phyloP scores from a whole-genome alignment of 2,329 filamentous ascomycete genomes.

The Penicillium janthinellum region DNA sequence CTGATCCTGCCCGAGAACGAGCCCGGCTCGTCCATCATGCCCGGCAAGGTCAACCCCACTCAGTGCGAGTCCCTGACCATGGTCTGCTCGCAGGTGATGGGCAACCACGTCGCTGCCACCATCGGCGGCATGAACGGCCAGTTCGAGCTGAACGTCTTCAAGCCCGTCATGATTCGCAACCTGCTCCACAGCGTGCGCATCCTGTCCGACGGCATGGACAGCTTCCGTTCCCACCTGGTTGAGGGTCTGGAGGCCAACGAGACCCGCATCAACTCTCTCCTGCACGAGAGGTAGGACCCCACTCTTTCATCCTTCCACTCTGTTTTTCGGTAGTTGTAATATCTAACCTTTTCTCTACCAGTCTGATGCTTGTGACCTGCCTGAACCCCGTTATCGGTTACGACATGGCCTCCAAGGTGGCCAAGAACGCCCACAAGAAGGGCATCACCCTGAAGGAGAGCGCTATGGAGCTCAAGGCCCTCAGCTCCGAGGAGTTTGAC shows the following conservation, averaged over 20 bases:
- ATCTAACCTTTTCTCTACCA: constrained; percentile 43
- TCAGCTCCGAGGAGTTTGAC: constrained; percentile 89
- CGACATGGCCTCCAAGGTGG: constrained; percentile 95
- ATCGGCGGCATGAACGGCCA: constrained; percentile 97
- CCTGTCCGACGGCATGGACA: constrained; percentile 87
- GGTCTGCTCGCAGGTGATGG: constrained; percentile 97
- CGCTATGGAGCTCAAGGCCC: constrained; percentile 87
- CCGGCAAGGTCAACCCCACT: constrained; percentile 98
- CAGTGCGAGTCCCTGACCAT: constrained; percentile 98
- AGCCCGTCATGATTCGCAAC: constrained; percentile 94
- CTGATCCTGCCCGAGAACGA: constrained; percentile 95
- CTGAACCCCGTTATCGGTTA: constrained; percentile 97
- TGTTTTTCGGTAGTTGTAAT: constrained; percentile 8
- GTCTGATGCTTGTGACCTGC: constrained; percentile 97
- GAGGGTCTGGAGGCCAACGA: constrained; percentile 88
- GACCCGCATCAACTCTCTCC: constrained; percentile 82
- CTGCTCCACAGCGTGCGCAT: constrained; percentile 89
- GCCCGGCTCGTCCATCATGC: constrained; percentile 97
- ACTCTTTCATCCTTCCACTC: background rate
- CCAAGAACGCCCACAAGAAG: constrained; percentile 99
- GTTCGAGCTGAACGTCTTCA: constrained; percentile 99
- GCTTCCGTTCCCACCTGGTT: constrained; percentile 92
- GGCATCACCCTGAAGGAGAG: constrained; percentile 89
- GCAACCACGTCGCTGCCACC: constrained; percentile 90
- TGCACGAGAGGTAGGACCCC: constrained; percentile 82